Evolutionary conservation across 257 asterid genomes (phyloP), one percentile per base, ranked within the genome.

Genomic region (Ajuga chamaepitys): DNA sequence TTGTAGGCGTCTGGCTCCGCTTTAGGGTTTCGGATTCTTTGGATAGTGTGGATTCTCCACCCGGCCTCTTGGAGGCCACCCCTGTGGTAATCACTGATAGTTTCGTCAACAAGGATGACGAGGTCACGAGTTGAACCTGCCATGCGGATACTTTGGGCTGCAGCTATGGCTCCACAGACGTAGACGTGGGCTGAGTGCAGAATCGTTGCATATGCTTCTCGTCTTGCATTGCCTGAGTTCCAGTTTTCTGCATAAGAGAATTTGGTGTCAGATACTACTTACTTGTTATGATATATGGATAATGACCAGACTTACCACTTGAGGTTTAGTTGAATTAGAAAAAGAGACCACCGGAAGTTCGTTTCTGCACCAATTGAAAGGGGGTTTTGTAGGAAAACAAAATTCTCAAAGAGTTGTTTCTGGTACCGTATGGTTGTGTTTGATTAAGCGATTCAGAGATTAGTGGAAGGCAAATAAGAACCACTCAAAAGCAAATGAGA

Each of bases 81-180:
- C 50, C 83, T 75, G 82, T 91, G 96, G 61, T 91, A 81, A 7
- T 83, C 88, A 35, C 85, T 83, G 45, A 91, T 82, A 11, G 90
- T 74, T 3, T 86, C 83, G 22, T 91, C 96, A 0, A 91, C 98
- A 57, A 91, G 98, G 73, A 91, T 88, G 28, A 91, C 92, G 8
- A 91, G 90, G 68, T 91, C 96, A 10, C 98, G 80, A 17, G 95
- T 88, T 9, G 98, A 91, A 53, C 98, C 95, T 2, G 92, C 63
- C 91, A 91, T 83, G 38, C 96, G 95, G 64, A 91, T 86, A 57
- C 98, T 91, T 76, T 91, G 98, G n/a, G 98, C 98, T 20, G 91
- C 96, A 20, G 88, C 85, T 62, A 91, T 91, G 21, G 98, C 96
- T 24, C 98, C 96, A 72, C 98, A 91, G 26, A 91, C 96, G 38